phyloP scores from a whole-genome alignment of 208 protist genomes.

The Wallacemonas rigidus region DNA sequence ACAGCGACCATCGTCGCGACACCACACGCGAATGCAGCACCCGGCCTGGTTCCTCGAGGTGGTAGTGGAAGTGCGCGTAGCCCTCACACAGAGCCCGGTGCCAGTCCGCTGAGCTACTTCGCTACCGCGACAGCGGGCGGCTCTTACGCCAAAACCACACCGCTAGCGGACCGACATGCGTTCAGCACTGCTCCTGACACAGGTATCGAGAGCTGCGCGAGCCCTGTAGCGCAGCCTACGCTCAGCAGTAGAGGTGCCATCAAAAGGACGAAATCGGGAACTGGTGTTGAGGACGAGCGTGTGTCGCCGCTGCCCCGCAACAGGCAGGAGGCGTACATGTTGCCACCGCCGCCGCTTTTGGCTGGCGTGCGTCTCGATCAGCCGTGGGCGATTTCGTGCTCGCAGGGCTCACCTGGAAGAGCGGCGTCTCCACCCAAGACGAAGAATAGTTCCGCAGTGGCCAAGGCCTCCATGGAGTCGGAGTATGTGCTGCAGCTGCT shows the following conservation, averaged over 20 bases:
- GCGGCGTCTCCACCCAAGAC: background rate
- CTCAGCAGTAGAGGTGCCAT: too few species aligned
- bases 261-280: too few species aligned
- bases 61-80: too few species aligned
- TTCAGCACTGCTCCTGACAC: background rate
- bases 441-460: background rate
- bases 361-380: slow-evolving; percentile 3
- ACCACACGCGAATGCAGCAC: background rate
- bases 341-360: background rate
- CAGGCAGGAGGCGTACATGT: background rate
- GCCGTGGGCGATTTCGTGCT: slow-evolving; percentile 13
- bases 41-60: background rate
- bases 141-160: background rate
- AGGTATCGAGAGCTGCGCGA: too few species aligned
- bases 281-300: background rate
- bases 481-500: slow-evolving; percentile 14
- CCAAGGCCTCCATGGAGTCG: slow-evolving; percentile 1
- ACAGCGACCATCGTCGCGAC: background rate
- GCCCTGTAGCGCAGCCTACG: too few species aligned
- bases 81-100: too few species aligned
- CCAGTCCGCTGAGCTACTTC: background rate
- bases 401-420: background rate
- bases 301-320: background rate
- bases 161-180: background rate
- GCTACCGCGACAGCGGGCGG: background rate